Conservation (phyloP, 257 asterid genomes). For the Lithospermum erythrorhizon region DNA sequence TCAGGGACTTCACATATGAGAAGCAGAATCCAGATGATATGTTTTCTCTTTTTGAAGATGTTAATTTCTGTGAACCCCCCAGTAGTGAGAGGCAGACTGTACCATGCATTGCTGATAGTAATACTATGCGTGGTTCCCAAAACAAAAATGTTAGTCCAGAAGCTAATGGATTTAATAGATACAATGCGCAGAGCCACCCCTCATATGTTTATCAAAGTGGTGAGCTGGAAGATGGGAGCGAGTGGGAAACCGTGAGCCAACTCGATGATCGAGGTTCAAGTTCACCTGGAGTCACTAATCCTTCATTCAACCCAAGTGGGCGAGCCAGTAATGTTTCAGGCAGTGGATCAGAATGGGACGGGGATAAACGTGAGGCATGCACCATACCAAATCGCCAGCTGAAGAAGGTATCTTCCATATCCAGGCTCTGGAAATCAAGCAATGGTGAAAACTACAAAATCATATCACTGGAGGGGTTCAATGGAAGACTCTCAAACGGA, state of each 20-base stretch:
- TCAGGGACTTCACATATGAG: constrained; percentile 46
- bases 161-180: constrained; percentile 19
- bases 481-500: constrained; percentile 38
- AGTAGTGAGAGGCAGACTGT: constrained; percentile 29
- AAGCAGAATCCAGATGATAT: constrained; percentile 49
- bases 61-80: constrained; percentile 23
- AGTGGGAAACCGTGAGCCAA: constrained; percentile 76
- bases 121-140: constrained; percentile 28
- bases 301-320: constrained; percentile 25
- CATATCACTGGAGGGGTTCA: constrained; percentile 27
- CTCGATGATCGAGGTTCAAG: constrained; percentile 52
- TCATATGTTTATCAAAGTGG: constrained; percentile 26
- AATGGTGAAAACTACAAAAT: constrained; percentile 46
- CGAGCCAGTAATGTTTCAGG: constrained; percentile 28
- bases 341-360: constrained; percentile 27
- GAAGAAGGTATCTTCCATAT: constrained; percentile 42
- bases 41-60: constrained; percentile 42
- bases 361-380: constrained; percentile 28
- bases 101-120: constrained; percentile 25
- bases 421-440: constrained; percentile 48
- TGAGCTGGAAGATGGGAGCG: constrained; percentile 46
- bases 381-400: constrained; percentile 22
- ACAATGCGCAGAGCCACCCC: constrained; percentile 22
- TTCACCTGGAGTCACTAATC: constrained; percentile 42
- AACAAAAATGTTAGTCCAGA: constrained; percentile 31